Percentiles rank a stretch among this genome's conserved stretches.
Evolutionary conservation across 2,329 filamentous ascomycete genomes (phyloP).

Genomic region (Aspergillus sp.): DNA sequence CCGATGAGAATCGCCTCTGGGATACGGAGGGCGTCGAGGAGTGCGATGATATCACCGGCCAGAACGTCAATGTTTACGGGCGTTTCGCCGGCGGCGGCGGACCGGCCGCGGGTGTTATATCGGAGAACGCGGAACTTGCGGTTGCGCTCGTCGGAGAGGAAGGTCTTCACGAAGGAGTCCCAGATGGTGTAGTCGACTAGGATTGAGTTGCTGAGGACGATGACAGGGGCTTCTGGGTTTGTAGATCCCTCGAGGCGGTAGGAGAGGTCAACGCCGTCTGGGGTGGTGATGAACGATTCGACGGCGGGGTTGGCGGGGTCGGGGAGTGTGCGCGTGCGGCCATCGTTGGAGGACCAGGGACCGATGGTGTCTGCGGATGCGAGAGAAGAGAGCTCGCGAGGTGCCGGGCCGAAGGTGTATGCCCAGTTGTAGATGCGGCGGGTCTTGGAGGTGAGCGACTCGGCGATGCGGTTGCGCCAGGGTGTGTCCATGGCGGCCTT

Average conservation of each 20-base stretch:
- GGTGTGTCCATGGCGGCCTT: slow-evolving; percentile 62
- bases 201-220: slow-evolving; percentile 78
- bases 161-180: slow-evolving; percentile 68
- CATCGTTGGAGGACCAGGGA: slow-evolving; percentile 57
- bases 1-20: slow-evolving; percentile 68
- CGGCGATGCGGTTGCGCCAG: slow-evolving; percentile 60
- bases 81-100: slow-evolving; percentile 36
- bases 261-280: slow-evolving; percentile 67
- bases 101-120: slow-evolving; percentile 73
- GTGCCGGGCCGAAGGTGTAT: slow-evolving; percentile 75
- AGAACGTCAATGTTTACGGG: slow-evolving; percentile 64
- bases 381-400: slow-evolving; percentile 65
- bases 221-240: slow-evolving; percentile 64
- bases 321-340: slow-evolving; percentile 54
- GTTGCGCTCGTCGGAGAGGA: slow-evolving; percentile 55
- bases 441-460: slow-evolving; percentile 56
- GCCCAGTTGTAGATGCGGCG: slow-evolving; percentile 69
- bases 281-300: slow-evolving; percentile 65
- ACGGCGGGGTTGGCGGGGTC: slow-evolving; percentile 53
- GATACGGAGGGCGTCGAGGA: slow-evolving; percentile 71
- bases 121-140: slow-evolving; percentile 69
- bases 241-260: slow-evolving; percentile 75
- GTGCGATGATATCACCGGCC: slow-evolving; percentile 63
- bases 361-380: slow-evolving; percentile 47
- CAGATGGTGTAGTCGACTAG: slow-evolving; percentile 78